These are phyloP conservation scores for Blastobotrys proliferans DNA, from an alignment of 1,139 yeast genomes.

Conservation along the genomic window DNA sequence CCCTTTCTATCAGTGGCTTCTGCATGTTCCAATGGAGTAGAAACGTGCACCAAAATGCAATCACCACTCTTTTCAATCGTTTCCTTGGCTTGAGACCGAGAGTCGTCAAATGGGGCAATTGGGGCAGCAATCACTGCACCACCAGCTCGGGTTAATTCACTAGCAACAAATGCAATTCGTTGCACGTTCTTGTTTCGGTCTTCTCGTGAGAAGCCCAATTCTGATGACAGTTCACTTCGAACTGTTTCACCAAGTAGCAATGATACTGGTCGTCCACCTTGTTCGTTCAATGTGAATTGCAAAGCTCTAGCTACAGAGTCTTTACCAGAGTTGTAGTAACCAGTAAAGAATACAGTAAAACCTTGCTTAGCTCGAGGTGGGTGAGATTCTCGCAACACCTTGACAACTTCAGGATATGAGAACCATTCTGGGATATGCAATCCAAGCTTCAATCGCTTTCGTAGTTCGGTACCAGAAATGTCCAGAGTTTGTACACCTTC, in stretches of 20 bases:
- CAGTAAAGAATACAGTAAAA: constrained; percentile 63
- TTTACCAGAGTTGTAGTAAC: constrained; percentile 53
- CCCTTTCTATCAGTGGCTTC: constrained; percentile 49
- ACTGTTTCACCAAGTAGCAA: constrained; percentile 53
- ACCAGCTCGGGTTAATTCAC: constrained; percentile 85
- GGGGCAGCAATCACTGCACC: constrained; percentile 79
- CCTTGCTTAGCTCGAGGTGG: constrained; percentile 93
- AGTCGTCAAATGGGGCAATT: constrained; percentile 44
- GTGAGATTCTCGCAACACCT: constrained; percentile 83
- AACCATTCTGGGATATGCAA: constrained; percentile 93
- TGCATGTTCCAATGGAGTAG: constrained; percentile 45
- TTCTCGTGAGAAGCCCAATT: constrained; percentile 40
- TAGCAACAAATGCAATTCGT: constrained; percentile 57
- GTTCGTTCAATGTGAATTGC: constrained; percentile 86
- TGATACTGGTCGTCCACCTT: constrained; percentile 82
- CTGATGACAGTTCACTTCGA: constrained; percentile 42
- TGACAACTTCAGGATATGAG: constrained; percentile 93
- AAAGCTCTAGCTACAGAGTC: constrained; percentile 77
- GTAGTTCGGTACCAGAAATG: constrained; percentile 91
- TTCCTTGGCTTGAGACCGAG: constrained; percentile 39
- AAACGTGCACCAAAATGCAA: constrained; percentile 45
- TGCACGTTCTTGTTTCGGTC: constrained; percentile 42
- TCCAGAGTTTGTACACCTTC: constrained; percentile 77
- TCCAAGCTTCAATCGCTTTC: constrained; percentile 84
- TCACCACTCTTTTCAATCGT: constrained; percentile 47